Conservation (phyloP, 1,139 yeast genomes). For the Pichia sp. region DNA sequence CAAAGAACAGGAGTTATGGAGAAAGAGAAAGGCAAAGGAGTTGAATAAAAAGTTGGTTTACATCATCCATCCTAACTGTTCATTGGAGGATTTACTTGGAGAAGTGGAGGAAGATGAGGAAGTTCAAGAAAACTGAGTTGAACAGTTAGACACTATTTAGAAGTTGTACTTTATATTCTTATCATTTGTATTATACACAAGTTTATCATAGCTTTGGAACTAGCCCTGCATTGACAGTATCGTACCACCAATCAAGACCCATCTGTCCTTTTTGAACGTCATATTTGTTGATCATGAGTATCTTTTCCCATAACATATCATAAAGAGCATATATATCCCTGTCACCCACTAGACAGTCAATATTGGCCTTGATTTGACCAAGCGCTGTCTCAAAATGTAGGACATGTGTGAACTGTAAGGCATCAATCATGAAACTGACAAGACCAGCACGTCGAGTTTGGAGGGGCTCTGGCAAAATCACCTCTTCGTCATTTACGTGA, state of each 20-base stretch:
- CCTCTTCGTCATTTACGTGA: conserved; percentile 39
- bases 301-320: conserved; percentile 32
- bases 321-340: conserved; percentile 30
- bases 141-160: background rate
- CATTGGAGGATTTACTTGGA: conserved; percentile 48
- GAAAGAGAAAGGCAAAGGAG: conserved; percentile 17
- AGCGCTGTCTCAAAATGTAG: conserved; percentile 42
- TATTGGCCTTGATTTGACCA: conserved; percentile 33
- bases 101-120: conserved; percentile 16
- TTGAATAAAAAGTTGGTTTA: conserved; percentile 39
- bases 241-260: conserved; percentile 55
- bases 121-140: background rate
- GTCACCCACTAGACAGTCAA: conserved; percentile 24
- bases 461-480: conserved; percentile 2
- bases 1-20: conserved; percentile 23
- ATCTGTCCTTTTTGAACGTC: conserved; percentile 55
- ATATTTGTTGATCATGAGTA: conserved; percentile 36
- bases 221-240: conserved; percentile 6
- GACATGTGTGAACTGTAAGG: conserved; percentile 50
- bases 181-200: background rate
- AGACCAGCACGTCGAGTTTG: conserved; percentile 34
- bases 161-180: background rate
- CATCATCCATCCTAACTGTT: conserved; percentile 88
- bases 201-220: conserved; percentile 9
- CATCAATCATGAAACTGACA: conserved; percentile 45